These are phyloP conservation scores for Pyrus communis DNA, from an alignment of 306 rosid genomes.

Conservation along the genomic window DNA sequence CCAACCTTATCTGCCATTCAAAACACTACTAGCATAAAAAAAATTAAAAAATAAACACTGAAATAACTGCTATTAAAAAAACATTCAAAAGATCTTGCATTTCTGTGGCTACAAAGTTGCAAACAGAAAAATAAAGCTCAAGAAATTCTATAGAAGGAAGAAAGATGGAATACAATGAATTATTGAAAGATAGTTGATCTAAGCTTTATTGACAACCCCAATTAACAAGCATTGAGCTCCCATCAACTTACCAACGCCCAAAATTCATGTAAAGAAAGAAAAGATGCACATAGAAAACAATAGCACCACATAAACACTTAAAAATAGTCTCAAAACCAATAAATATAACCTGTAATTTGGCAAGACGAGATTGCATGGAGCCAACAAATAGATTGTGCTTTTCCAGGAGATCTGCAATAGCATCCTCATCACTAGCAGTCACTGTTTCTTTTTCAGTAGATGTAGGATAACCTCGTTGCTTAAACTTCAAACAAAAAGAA, in stretches of 20 bases:
- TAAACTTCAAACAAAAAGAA: conserved; percentile 20
- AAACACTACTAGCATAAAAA: not conserved
- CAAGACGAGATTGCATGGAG: conserved; percentile 84
- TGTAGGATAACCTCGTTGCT: conserved; percentile 69
- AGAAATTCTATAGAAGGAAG: not conserved
- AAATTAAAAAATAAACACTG: not conserved
- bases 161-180: not conserved
- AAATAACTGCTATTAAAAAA: not conserved
- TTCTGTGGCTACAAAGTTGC: not conserved
- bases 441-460: conserved; percentile 65
- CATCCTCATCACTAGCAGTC: conserved; percentile 81
- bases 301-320: not conserved
- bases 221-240: not conserved
- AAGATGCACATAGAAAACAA: not conserved
- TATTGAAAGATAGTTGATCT: not conserved
- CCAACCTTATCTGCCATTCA: not conserved
- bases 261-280: not conserved
- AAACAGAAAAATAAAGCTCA: not conserved
- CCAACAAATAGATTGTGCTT: conserved; percentile 75
- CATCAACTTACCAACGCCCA: not conserved
- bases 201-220: not conserved
- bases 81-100: not conserved
- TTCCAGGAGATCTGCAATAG: conserved; percentile 69
- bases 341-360: conserved; percentile 76
- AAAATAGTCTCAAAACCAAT: not conserved